Base-by-base conservation (phyloP, 1,139 yeast genomes). In the Debaryomyces robertsiae region DNA sequence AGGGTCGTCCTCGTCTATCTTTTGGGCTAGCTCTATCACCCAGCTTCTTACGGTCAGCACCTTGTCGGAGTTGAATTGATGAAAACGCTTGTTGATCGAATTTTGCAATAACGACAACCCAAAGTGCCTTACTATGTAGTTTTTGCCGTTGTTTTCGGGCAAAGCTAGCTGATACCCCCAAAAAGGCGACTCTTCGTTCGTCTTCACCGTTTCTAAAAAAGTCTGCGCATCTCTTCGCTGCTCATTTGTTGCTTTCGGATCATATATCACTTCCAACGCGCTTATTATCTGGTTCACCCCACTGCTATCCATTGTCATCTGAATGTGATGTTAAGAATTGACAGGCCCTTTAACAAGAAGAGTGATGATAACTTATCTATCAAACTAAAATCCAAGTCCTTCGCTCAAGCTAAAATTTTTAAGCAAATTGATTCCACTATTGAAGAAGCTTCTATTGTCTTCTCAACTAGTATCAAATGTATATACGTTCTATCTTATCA, bases 81-180 rank as follows among this genome's bases (percentile, higher is more conserved):
- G 57, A 63, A 60, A 79, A 73, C 84, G 55, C 53, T 67, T 57
- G 51, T 75, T 75, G 45, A 91, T 82, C 16, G 96, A 80, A 52
- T 82, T 73, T 50, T 89, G 90, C 31, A 93, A 66, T 45, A 94
- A 65, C 16, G 93, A 83, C 39, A 93, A 70, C 0, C 98, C 99
- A 60, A 81, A 94, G 60, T 94, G 97, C 46, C 97, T 80, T 14
- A 91, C 90, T 27, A 87, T 82, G 49, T 77, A 79, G 52, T 81
- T 78, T 42, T 78, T 73, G 36, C 81, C 78, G 53, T 79, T 77
- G 47, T 82, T 82, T 34, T 78, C 78, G 6, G 74, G 73, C 27
- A 77, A 60, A 1, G 95, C 93, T 46, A 93, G 72, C 57, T 86
- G 91, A 64, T 84, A 91, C 2, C 98, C 98, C 93, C 96, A 90